Evolutionary conservation across 208 protist species (phyloP), one percentile per base, ranked within the genome.

Genomic region (Acanthamoeba royreba): DNA sequence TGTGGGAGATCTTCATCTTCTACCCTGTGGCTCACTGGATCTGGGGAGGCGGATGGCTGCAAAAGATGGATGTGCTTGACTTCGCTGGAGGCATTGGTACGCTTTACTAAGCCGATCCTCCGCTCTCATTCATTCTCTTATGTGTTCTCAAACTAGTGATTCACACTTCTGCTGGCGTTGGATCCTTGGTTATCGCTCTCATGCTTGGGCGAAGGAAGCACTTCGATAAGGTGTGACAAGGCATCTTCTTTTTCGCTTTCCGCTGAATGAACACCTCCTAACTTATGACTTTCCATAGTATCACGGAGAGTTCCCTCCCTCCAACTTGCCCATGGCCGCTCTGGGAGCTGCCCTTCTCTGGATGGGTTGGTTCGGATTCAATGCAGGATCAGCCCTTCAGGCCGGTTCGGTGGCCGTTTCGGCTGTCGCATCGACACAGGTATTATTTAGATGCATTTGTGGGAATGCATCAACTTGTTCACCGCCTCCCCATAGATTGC

Each of bases 331-430:
- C 15, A 52, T 97, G 49, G 93, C 95, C 49, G 63, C 79, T 31
- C 46, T 97, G 35, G 96, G 97, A 63, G 96, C 94, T 25, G 94
- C 94, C 47, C 61, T 96, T 31, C 86, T 98, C 42, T 98, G 96
- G 96, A 95, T 96, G 33, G 95, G 96, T 38, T 98, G 97, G 97
- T 97, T 97, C 72, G 96, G 96, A 43, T 98, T 98, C 87, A 98
- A 98, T 92, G 96, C 94, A 43, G 97, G 96, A 47, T 95, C 83
- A n/a, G 95, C 97, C 55, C 88, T 97, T 25, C 45, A 45, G 38
- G 74, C 94, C 43, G 94, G 93, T 45, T 25, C 5, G 31, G 42
- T 93, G 40, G 97, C 97, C 13, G 72, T 93, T 43, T 92, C 88
- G 46, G 96, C 97, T 33, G 90, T 97, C 11, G 94, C 96, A 15